phyloP scores from a whole-genome alignment of 2,329 filamentous ascomycete species.

The Claviceps paspali region DNA sequence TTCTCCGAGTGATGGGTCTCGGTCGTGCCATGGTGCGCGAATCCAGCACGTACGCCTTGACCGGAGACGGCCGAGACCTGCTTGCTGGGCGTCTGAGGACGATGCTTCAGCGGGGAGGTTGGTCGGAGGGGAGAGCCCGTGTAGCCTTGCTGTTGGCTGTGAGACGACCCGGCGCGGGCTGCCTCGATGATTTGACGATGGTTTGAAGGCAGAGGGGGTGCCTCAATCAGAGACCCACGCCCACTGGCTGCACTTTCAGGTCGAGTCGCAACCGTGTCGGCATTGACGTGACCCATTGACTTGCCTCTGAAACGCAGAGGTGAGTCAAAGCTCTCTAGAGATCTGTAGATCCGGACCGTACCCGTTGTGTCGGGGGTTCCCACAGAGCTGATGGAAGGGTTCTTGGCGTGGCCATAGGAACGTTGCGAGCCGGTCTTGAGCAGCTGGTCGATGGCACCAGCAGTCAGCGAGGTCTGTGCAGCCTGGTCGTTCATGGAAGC shows the following conservation, averaged over 20 bases:
- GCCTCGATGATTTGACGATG: constrained; percentile 77
- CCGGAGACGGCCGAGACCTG: constrained; percentile 29
- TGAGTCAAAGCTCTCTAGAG: constrained; percentile 35
- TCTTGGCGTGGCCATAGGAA: constrained; percentile 18
- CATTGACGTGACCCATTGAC: constrained; percentile 21
- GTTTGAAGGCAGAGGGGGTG: constrained; percentile 66
- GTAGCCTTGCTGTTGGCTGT: constrained; percentile 25
- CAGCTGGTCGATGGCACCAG: constrained; percentile 64
- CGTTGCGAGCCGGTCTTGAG: constrained; percentile 30
- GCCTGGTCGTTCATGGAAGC: constrained; percentile 50
- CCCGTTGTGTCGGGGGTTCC: constrained; percentile 22
- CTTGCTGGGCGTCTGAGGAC: constrained; percentile 47
- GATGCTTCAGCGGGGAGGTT: constrained; percentile 50
- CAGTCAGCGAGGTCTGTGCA: constrained; percentile 73
- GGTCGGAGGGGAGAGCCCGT: constrained; percentile 83
- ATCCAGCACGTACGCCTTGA: constrained; percentile 31
- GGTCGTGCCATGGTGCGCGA: constrained; percentile 30
- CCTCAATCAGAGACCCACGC: constrained; percentile 23
- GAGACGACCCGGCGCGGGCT: constrained; percentile 44
- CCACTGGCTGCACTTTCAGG: constrained; percentile 62
- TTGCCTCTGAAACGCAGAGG: constrained; percentile 23
- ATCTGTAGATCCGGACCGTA: constrained; percentile 29
- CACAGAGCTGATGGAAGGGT: constrained; percentile 20
- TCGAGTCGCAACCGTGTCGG: constrained; percentile 30
- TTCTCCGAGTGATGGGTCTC: constrained; percentile 35